Conservation (phyloP, 192 early-diverging fungal species). For the Coemansia sp. region DNA sequence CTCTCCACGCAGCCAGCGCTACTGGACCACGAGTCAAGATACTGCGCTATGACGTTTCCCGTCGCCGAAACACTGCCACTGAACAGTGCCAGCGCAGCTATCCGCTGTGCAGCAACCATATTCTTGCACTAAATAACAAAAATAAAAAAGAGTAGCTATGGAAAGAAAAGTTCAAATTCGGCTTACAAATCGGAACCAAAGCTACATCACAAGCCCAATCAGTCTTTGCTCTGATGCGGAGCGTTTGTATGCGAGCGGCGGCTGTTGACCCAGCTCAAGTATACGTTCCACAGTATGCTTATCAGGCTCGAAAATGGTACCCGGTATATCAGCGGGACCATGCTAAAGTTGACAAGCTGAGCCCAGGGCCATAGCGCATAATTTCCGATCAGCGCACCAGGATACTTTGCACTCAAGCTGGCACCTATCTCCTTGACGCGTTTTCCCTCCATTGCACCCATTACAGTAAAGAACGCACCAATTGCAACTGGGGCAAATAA, state of each 20-base stretch:
- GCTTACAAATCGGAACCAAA: too few species aligned
- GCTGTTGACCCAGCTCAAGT: constrained; percentile 64
- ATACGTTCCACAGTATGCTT: constrained; percentile 67
- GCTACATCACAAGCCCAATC: too few species aligned
- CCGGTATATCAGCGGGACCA: constrained; percentile 62
- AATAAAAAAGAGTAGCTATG: neutral
- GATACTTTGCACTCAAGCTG: constrained; percentile 47
- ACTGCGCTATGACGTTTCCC: constrained; percentile 28
- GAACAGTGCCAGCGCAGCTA: constrained; percentile 24
- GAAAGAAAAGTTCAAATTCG: too few species aligned
- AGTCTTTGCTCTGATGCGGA: neutral
- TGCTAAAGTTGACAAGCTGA: constrained; percentile 68
- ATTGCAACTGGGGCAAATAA: constrained; percentile 67
- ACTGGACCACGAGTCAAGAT: constrained; percentile 7
- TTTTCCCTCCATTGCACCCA: constrained; percentile 59
- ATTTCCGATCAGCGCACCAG: constrained; percentile 19
- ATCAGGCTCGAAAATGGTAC: constrained; percentile 67
- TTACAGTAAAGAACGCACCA: constrained; percentile 58
- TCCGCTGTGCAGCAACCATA: neutral
- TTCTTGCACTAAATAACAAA: neutral
- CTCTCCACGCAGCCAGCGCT: too few species aligned
- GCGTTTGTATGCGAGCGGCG: neutral
- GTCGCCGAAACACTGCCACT: constrained; percentile 30
- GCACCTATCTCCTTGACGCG: constrained; percentile 49
- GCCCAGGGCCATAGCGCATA: constrained; percentile 65